These are phyloP conservation scores for Teratosphaeria zuluensis DNA, from an alignment of 2,329 filamentous ascomycete species.

Conservation along the genomic window DNA sequence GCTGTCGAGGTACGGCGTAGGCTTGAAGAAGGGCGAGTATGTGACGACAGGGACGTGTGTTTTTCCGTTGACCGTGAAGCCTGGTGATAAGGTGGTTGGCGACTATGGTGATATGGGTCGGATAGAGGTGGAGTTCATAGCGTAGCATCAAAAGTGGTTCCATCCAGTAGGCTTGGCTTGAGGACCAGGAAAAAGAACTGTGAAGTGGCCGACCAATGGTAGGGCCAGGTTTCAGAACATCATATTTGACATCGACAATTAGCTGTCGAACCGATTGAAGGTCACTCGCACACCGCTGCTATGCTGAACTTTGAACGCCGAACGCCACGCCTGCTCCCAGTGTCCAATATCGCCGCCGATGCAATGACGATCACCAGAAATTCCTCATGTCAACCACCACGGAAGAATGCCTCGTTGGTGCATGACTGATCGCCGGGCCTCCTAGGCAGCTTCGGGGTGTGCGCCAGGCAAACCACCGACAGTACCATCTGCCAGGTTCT, in stretches of 20 bases:
- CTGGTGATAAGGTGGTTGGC: background rate
- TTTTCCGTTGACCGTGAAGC: background rate
- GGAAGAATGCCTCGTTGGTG: background rate
- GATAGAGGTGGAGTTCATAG: background rate
- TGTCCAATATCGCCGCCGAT: background rate
- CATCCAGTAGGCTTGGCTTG: background rate
- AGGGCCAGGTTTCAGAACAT: background rate
- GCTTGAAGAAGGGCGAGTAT: background rate
- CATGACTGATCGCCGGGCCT: background rate
- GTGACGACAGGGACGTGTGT: constrained; percentile 2
- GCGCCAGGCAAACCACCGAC: background rate
- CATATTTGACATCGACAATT: background rate
- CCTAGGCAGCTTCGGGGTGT: background rate
- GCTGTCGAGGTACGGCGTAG: background rate
- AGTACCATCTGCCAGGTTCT: background rate
- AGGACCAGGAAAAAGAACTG: background rate
- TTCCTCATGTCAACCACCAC: background rate
- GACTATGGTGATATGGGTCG: constrained; percentile 1
- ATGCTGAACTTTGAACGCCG: background rate
- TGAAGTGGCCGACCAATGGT: background rate
- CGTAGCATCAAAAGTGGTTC: background rate
- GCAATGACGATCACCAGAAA: background rate
- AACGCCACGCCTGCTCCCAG: background rate
- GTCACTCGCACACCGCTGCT: background rate
- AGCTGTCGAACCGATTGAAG: background rate